phyloP scores from a whole-genome alignment of 23 red algal species.

The Chondrus crispus region DNA sequence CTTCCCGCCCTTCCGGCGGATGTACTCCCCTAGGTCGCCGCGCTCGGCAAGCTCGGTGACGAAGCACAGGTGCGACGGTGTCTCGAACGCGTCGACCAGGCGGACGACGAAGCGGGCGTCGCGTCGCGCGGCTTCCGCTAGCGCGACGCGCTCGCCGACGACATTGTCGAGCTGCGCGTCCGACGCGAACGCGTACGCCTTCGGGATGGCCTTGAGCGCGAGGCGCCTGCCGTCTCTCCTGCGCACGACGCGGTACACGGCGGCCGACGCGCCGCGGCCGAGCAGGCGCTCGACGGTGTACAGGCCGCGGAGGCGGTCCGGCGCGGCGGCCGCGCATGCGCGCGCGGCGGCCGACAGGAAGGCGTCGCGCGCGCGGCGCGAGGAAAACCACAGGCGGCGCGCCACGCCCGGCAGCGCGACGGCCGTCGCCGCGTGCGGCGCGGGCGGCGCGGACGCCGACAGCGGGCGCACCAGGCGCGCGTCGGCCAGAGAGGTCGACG shows the following conservation, averaged over 20 bases:
- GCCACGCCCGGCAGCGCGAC: neutral
- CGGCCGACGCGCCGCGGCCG: neutral
- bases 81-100: conserved; percentile 54
- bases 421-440: neutral
- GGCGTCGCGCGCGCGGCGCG: neutral
- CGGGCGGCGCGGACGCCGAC: neutral
- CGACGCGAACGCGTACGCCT: neutral
- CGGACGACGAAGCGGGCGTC: conserved; percentile 31
- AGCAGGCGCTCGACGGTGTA: neutral
- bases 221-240: neutral
- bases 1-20: neutral
- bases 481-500: no score
- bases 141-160: conserved; percentile 3
- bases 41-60: conserved; percentile 51
- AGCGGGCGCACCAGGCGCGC: neutral
- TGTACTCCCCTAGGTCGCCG: no score
- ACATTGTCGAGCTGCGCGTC: conserved; percentile 23
- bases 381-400: neutral
- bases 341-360: neutral
- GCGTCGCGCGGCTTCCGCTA: neutral
- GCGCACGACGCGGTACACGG: neutral
- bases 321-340: neutral
- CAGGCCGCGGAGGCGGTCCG: neutral
- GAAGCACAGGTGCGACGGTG: conserved; percentile 37
- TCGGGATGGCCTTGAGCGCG: conserved; percentile 47